Base-by-base conservation (phyloP, 2,329 filamentous ascomycete genomes). In the Cladophialophora bantiana region DNA sequence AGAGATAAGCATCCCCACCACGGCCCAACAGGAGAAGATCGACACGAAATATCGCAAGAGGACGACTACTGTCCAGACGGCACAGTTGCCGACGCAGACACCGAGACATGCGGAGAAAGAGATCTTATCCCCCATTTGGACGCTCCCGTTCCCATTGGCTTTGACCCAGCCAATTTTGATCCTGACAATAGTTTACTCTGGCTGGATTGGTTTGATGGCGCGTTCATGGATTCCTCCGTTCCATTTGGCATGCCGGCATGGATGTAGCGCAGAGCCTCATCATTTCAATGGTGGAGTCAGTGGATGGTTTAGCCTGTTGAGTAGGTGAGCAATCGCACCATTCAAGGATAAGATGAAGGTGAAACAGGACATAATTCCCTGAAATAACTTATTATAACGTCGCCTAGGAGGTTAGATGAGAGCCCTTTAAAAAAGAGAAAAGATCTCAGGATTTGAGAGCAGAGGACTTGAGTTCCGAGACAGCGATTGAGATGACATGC, bases 131-230 rank as follows among this genome's bases (percentile, higher is more conserved):
- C 58, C 18, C 34, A 38, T 4, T 18, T 42, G 4, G 20, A 35
- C 32, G 10, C 31, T n/a, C 48, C 45, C 10, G 26, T 34, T 55
- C 5, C 32, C 42, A n/a, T 53, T 31, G 58, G 36, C 45, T 32
- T 50, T 31, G 45, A 36, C 12, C 32, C 26, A 9, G 45, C 26
- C 10, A 15, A 12, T 7, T 61, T 61, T 20, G 58, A 61, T 20
- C 58, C 18, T 4, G 58, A 61, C 6, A 35, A 40, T 26, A 34
- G 48, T 34, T n/a, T 61, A 7, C 18, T 61, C 7, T 52, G 48
- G 59, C 20, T 53, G 15, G 59, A 62, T 18, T 62, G 59, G 59
- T 56, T 62, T 15, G 59, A 62, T 13, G 59, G 59, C 10, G 59
- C 36, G 32, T 45, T 54, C 59, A 54, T 56, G 48, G 52, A 62